phyloP scores from a whole-genome alignment of 176 grass and related monocot genomes.

The Elaeis guineensis region DNA sequence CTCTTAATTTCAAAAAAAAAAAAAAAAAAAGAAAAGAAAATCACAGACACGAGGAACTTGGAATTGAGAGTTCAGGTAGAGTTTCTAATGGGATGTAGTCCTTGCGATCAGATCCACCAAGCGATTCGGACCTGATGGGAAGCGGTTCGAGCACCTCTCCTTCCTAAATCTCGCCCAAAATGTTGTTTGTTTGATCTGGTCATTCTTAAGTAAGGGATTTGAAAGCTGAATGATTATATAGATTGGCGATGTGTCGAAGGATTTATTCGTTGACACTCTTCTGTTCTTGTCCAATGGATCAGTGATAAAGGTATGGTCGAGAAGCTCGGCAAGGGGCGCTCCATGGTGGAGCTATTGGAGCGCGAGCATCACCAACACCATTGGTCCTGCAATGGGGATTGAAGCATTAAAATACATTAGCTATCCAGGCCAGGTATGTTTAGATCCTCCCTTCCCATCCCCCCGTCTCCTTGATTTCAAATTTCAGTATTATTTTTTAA shows the following conservation, averaged over 20 bases:
- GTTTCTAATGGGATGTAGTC: background rate
- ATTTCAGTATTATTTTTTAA: too few species aligned
- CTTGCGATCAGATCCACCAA: constrained; percentile 72
- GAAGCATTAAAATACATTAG: constrained; percentile 97
- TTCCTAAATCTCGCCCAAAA: constrained; percentile 97
- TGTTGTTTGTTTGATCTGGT: constrained; percentile 76
- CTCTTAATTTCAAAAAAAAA: too few species aligned
- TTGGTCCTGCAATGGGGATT: constrained; percentile 85
- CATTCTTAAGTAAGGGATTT: constrained; percentile 63
- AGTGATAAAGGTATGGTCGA: constrained; percentile 93
- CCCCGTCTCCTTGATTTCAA: too few species aligned
- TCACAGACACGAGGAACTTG: too few species aligned
- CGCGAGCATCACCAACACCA: constrained; percentile 86
- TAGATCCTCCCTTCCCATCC: background rate
- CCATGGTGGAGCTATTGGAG: constrained; percentile 71
- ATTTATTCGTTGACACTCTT: too few species aligned
- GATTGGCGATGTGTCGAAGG: too few species aligned
- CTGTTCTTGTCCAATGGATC: background rate
- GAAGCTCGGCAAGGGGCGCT: constrained; percentile 38
- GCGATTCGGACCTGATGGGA: constrained; percentile 69
- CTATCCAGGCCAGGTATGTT: constrained; percentile 70
- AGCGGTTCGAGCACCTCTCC: constrained; percentile 80
- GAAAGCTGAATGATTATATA: background rate
- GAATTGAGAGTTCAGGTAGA: too few species aligned
- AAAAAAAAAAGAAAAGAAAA: too few species aligned